These are phyloP conservation scores for Phylloporus arenicola DNA, from an alignment of 768 basidiomycete genomes.

Conservation along the genomic window DNA sequence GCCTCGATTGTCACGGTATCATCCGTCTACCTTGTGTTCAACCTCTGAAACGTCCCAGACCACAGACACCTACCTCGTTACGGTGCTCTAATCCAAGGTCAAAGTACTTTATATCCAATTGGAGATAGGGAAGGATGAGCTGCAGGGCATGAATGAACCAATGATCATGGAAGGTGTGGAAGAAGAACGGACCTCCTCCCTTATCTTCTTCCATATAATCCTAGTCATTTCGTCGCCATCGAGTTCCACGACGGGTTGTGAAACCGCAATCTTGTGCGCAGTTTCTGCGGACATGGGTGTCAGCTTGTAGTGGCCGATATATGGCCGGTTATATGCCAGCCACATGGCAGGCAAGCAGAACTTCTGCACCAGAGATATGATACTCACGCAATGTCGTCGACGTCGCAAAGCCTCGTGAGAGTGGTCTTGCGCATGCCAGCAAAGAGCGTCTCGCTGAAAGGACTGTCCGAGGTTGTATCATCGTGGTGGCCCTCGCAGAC, in stretches of 20 bases:
- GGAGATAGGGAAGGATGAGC: slow-evolving; percentile 93
- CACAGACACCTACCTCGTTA: slow-evolving; percentile 54
- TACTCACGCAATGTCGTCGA: slow-evolving; percentile 29
- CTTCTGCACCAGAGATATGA: not conserved
- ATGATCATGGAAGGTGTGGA: not conserved
- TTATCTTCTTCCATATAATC: slow-evolving; percentile 98
- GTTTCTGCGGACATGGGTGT: slow-evolving; percentile 17
- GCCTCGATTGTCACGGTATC: slow-evolving; percentile 92
- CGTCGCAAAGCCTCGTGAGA: slow-evolving; percentile 25
- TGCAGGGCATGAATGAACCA: slow-evolving; percentile 28
- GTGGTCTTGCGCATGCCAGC: slow-evolving; percentile 17
- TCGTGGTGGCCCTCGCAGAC: slow-evolving; percentile 7
- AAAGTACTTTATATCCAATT: slow-evolving; percentile 97
- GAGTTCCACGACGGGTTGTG: slow-evolving; percentile 89
- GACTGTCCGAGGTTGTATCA: slow-evolving; percentile 22
- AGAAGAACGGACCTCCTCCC: slow-evolving; percentile 68
- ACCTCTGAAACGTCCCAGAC: not conserved
- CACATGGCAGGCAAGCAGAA: not conserved
- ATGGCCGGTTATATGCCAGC: not conserved
- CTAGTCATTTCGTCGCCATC: slow-evolving; percentile 99
- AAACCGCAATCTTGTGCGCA: slow-evolving; percentile 62
- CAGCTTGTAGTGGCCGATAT: not conserved
- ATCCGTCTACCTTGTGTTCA: slow-evolving; percentile 58
- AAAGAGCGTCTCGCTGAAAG: slow-evolving; percentile 23
- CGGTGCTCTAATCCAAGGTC: slow-evolving; percentile 94